Base-by-base conservation (phyloP, 179 eudicot species). In the Silene noctiflora region DNA sequence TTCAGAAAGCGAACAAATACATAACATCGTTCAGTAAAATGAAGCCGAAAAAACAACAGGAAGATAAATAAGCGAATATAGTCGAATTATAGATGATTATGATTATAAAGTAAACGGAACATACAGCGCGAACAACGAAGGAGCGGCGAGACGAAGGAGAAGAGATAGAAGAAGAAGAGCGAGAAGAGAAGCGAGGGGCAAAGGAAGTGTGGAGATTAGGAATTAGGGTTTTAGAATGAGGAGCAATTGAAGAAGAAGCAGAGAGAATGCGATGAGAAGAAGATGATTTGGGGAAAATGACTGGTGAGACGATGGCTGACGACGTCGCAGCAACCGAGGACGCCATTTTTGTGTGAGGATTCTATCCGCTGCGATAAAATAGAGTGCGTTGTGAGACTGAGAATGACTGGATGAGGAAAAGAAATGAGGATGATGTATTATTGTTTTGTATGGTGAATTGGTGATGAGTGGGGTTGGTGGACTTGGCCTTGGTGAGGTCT, bases 61-160 rank as follows among this genome's bases (percentile, higher is more conserved):
- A 6, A 46, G 29, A 17, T 67, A 9, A 5, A 80, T 35, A 22
- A 19, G 29, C 0, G 29, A 25, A 44, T 27, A 55, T 4, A 24
- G 3, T 20, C 4, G 22, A 74, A 16, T 3, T 1, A 2, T 20
- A 64, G n/a, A 13, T 21, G 44, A 33, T 39, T 0, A 13, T 17
- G 44, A 33, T 35, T 3, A 29, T 29, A 3, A 31, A 31, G 35
- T 31, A 31, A 31, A 61, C 33, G 13, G 19, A 24, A 81, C 90
- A 83, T 80, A 90, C 94, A 76, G 92, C 91, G 78, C 87, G 89
- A n/a, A 86, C 91, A 20, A 82, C 83, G 76, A 83, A 81, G 79
- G 78, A 66, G 76, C 83, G 85, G 0, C 80, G 79, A 75, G 86
- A 76, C 48, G 78, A 60, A 65, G n/a, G 60, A 51, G 89, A 73